A percentile compares a stretch with the other conserved stretches of the same genome.
Conservation (phyloP, 2,329 filamentous ascomycete species). For the Cercospora sp. region DNA sequence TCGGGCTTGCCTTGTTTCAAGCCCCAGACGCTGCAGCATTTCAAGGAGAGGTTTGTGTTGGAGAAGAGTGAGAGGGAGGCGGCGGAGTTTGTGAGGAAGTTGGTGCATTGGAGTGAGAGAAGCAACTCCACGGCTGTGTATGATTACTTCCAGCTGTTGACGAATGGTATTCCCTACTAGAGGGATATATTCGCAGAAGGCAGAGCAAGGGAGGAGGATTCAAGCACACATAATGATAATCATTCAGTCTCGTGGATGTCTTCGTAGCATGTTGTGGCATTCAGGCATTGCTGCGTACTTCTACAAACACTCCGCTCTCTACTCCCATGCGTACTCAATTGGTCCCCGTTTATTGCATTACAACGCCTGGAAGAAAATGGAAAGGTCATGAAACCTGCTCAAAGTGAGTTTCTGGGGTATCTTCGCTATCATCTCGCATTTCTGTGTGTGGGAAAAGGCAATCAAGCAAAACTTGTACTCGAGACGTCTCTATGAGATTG, state of each 20-base stretch:
- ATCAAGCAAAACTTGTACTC: not conserved
- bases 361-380: not conserved
- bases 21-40: constrained; percentile 88
- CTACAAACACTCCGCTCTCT: not conserved
- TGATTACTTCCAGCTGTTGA: constrained; percentile 95
- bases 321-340: not conserved
- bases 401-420: not conserved
- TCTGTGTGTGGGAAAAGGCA: not conserved
- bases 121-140: constrained; percentile 94
- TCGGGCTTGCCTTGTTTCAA: constrained; percentile 97
- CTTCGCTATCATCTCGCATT: not conserved
- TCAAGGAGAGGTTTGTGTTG: constrained; percentile 87
- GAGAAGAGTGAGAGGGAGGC: constrained; percentile 91
- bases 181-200: not conserved
- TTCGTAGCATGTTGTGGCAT: not conserved
- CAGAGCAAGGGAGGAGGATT: not conserved
- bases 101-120: constrained; percentile 86
- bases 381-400: not conserved
- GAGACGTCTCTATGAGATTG: not conserved
- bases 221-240: not conserved
- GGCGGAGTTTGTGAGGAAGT: constrained; percentile 85
- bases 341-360: not conserved
- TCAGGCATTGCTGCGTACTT: not conserved
- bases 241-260: not conserved
- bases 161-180: constrained; percentile 94